Conservation (phyloP, 1,284 basidiomycete genomes). For the Sanghuangporus sanghuang region DNA sequence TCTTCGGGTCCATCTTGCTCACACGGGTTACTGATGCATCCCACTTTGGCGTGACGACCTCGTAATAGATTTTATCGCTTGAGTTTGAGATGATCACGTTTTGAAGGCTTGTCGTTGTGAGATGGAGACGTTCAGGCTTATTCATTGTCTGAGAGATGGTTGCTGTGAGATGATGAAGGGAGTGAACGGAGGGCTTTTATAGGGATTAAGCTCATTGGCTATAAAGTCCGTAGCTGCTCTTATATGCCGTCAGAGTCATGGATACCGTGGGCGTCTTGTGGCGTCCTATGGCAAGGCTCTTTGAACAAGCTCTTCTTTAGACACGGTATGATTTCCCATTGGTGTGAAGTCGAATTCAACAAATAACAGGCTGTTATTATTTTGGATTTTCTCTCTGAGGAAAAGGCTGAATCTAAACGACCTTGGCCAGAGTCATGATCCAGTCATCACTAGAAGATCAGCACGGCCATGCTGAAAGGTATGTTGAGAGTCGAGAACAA, state of each 20-base stretch:
- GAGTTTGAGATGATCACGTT: constrained; percentile 36
- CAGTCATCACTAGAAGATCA: not conserved
- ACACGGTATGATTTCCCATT: constrained; percentile 6
- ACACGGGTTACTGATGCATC: constrained; percentile 33
- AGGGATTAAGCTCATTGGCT: not conserved
- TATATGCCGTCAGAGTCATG: not conserved
- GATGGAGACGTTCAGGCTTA: constrained; percentile 30
- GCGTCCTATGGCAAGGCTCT: constrained; percentile 7
- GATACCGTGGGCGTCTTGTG: constrained; percentile 9
- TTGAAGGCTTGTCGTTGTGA: constrained; percentile 35
- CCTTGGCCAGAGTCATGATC: not conserved
- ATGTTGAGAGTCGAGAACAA: not conserved
- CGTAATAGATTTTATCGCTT: constrained; percentile 37
- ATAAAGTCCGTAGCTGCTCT: not conserved
- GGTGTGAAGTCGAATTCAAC: constrained; percentile 5
- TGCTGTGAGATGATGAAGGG: not conserved
- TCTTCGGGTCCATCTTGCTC: constrained; percentile 30
- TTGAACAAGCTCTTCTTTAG: not conserved
- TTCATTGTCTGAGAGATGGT: not conserved
- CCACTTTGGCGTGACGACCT: constrained; percentile 38
- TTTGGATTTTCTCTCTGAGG: not conserved
- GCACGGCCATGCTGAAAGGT: not conserved
- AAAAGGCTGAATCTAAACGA: not conserved
- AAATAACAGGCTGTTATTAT: not conserved
- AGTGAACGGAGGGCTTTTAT: not conserved